A percentile compares a stretch with the other conserved stretches of the same genome.
Conservation (phyloP, 148 eudicot genomes). For the Silene latifolia region DNA sequence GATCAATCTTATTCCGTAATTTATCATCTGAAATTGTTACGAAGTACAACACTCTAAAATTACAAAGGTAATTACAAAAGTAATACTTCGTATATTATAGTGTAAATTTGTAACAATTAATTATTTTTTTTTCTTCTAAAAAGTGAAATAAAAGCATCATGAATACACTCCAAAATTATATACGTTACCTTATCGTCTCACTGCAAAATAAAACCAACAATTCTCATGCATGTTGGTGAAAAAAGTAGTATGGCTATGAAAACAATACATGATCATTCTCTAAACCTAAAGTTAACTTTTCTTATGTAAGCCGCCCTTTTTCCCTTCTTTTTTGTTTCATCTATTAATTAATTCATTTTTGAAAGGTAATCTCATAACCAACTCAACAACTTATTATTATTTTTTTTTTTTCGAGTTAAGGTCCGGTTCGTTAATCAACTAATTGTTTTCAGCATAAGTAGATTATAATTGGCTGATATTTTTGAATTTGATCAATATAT, state of each 20-base stretch:
- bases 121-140: too few species aligned
- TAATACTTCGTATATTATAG: too few species aligned
- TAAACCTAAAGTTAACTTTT: background rate
- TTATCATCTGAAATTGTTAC: too few species aligned
- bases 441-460: too few species aligned
- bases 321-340: background rate
- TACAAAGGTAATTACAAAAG: too few species aligned
- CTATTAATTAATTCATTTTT: background rate
- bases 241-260: background rate
- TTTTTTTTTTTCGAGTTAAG: too few species aligned
- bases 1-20: too few species aligned
- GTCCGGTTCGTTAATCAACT: too few species aligned
- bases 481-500: too few species aligned
- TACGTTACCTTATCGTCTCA: background rate
- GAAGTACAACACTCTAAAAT: too few species aligned
- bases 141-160: background rate
- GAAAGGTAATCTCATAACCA: background rate
- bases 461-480: too few species aligned
- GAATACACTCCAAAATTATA: background rate
- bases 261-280: background rate
- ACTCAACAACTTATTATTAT: background rate
- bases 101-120: too few species aligned
- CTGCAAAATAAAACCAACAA: background rate
- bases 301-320: slow-evolving; percentile 4
- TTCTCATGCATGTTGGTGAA: background rate